Conservation (phyloP, 1,284 basidiomycete genomes). For the Cryptococcus jaspeensis region DNA sequence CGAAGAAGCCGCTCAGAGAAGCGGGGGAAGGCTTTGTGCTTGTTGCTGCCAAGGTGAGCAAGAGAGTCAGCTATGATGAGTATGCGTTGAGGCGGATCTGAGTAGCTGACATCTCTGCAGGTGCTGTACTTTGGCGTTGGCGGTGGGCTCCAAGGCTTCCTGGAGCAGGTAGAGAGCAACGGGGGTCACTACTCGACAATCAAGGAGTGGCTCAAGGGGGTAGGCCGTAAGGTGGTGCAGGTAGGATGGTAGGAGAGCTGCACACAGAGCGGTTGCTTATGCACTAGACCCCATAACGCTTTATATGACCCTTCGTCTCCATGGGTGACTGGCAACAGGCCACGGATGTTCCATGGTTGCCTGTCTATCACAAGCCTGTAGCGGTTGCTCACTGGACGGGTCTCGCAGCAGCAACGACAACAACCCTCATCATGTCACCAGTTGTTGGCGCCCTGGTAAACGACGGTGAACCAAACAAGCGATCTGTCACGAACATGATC, state of each 20-base stretch:
- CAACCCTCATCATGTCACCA: no score
- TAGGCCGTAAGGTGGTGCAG: slow-evolving; percentile 65
- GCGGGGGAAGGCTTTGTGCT: slow-evolving; percentile 28
- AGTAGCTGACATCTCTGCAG: slow-evolving; percentile 48
- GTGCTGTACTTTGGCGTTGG: slow-evolving; percentile 95
- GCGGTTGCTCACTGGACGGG: no score
- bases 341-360: no score
- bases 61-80: slow-evolving; percentile 4
- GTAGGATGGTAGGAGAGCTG: slow-evolving; percentile 56
- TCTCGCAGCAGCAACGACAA: no score
- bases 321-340: no score
- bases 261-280: not conserved
- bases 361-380: no score
- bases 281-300: not conserved
- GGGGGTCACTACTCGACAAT: slow-evolving; percentile 47
- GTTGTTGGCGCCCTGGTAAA: no score
- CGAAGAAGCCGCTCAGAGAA: slow-evolving; percentile 16
- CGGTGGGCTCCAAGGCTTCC: slow-evolving; percentile 77
- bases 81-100: not conserved
- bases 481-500: no score
- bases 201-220: slow-evolving; percentile 61
- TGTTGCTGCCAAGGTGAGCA: slow-evolving; percentile 49
- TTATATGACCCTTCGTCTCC: no score
- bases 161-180: slow-evolving; percentile 55
- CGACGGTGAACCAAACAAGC: no score